Conservation (phyloP, 768 basidiomycete species). For the Tylopilus felleus region DNA sequence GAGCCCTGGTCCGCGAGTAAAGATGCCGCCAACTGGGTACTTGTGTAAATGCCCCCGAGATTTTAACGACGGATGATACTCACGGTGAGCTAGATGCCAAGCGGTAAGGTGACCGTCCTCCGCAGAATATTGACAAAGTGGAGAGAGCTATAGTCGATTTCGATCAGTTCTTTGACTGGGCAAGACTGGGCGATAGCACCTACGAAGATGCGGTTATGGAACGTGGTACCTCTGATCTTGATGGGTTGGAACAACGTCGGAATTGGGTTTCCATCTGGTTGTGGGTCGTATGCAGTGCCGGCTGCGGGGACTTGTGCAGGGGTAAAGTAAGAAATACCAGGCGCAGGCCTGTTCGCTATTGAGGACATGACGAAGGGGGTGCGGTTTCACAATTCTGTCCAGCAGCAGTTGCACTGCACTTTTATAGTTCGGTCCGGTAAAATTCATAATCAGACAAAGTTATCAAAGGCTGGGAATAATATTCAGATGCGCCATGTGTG, state of each 20-base stretch:
- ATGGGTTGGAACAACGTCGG: slow-evolving; percentile 53
- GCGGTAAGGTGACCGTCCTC: slow-evolving; percentile 48
- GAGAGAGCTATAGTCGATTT: slow-evolving; percentile 39
- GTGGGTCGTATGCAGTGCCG: slow-evolving; percentile 42
- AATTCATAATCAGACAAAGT: not conserved
- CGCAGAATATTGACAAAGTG: slow-evolving; percentile 60
- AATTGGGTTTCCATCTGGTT: slow-evolving; percentile 38
- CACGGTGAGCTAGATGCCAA: slow-evolving; percentile 56
- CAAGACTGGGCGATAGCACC: slow-evolving; percentile 13
- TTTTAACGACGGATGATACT: not conserved
- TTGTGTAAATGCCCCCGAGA: not conserved
- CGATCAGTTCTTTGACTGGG: not conserved
- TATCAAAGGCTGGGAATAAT: no score
- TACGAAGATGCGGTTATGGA: slow-evolving; percentile 56
- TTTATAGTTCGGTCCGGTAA: slow-evolving; percentile 3
- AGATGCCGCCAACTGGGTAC: slow-evolving; percentile 38
- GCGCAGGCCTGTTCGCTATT: slow-evolving; percentile 37
- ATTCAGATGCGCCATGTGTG: no score
- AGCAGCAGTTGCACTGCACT: not conserved
- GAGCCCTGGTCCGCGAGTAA: slow-evolving; percentile 52
- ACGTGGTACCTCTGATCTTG: slow-evolving; percentile 48
- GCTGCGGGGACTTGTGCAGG: slow-evolving; percentile 44
- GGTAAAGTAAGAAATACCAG: slow-evolving; percentile 43
- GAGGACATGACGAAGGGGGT: slow-evolving; percentile 3
- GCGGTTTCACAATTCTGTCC: no score